Evolutionary conservation across 768 basidiomycete genomes (phyloP), one percentile per base, ranked within the genome.

Genomic region (Pleurotus citrinopileatus): DNA sequence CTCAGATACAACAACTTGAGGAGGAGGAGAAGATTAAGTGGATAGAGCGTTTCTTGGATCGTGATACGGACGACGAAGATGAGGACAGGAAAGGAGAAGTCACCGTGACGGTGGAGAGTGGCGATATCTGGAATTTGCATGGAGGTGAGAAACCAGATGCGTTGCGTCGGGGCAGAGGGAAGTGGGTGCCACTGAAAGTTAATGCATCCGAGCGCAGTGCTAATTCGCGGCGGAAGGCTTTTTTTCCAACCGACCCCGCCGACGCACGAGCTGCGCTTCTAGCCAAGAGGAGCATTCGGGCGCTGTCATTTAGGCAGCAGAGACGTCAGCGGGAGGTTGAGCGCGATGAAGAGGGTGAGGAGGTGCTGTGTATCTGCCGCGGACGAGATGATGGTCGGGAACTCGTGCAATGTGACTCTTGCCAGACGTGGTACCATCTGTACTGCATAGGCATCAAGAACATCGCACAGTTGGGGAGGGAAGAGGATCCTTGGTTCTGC

Each of bases 401-500:
- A 55, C 75, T 89, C 42, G 91, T 93, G 27, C 91, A 91, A 61
- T 94, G 91, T 59, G 90, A 93, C 60, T 75, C 77, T 3, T 94
- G 91, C 65, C 74, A 81, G 63, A 84, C 75, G 13, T 94, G 91
- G 91, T 92, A 87, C 63, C 91, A 94, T 67, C 75, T 91, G 27
- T 70, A 81, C 40, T 94, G 91, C 67, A 84, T 93, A 32, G 90
- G 89, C 48, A 87, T 93, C 60, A 70, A 69, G 48, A 77, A 74
- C 59, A 76, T 82, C 28, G 68, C 76, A 9, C 83, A 90, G 48
- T 73, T 92, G 13, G 91, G 89, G 5, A 78, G 69, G 45, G 88
- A 89, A 62, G 87, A 91, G 60, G 89, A 91, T 60, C 82, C 82
- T 1, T 94, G 91, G 90, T 93, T 78, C 66, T 87, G 89, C 67